Percentiles rank a stretch among this genome's conserved stretches.
Conservation (phyloP, 768 basidiomycete species). For the Austroboletus eburneus region DNA sequence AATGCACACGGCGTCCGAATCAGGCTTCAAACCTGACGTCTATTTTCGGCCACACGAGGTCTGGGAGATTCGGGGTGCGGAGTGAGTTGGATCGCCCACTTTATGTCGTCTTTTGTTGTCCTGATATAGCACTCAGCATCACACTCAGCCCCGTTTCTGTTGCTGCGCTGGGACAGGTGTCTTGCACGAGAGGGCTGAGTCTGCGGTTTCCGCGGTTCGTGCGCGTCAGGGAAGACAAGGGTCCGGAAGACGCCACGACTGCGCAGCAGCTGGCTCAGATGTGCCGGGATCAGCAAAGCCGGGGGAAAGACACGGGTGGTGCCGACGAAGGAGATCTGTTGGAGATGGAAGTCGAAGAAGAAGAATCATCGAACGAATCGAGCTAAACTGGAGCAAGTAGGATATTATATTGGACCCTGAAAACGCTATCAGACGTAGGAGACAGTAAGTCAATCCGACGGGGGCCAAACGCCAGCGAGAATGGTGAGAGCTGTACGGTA, state of each 20-base stretch:
- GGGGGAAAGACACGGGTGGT: slow-evolving; percentile 29
- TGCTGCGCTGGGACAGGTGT: slow-evolving; percentile 64
- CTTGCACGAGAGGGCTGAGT: slow-evolving; percentile 62
- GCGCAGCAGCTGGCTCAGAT: slow-evolving; percentile 65
- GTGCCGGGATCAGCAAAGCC: slow-evolving; percentile 59
- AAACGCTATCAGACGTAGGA: too few species aligned
- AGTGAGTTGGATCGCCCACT: too few species aligned
- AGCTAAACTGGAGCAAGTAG: slow-evolving; percentile 6
- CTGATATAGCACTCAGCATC: slow-evolving; percentile 59
- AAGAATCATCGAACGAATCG: slow-evolving; percentile 24
- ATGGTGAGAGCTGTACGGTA: slow-evolving; percentile 26
- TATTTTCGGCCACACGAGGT: slow-evolving; percentile 73
- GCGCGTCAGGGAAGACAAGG: slow-evolving; percentile 68
- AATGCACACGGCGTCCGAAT: background rate
- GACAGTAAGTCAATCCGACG: background rate
- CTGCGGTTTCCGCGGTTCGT: slow-evolving; percentile 89
- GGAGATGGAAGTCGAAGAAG: slow-evolving; percentile 42
- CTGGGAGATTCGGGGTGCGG: slow-evolving; percentile 86
- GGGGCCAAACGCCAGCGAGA: slow-evolving; percentile 16
- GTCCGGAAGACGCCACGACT: slow-evolving; percentile 66
- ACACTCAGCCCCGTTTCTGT: slow-evolving; percentile 83
- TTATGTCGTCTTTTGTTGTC: too few species aligned
- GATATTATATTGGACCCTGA: background rate
- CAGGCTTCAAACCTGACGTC: slow-evolving; percentile 60
- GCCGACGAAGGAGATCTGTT: slow-evolving; percentile 59